Percentiles rank a stretch among this genome's conserved stretches.
These are phyloP conservation scores for Glaciozyma martinii DNA, from an alignment of 768 basidiomycete genomes.

Conservation along the genomic window DNA sequence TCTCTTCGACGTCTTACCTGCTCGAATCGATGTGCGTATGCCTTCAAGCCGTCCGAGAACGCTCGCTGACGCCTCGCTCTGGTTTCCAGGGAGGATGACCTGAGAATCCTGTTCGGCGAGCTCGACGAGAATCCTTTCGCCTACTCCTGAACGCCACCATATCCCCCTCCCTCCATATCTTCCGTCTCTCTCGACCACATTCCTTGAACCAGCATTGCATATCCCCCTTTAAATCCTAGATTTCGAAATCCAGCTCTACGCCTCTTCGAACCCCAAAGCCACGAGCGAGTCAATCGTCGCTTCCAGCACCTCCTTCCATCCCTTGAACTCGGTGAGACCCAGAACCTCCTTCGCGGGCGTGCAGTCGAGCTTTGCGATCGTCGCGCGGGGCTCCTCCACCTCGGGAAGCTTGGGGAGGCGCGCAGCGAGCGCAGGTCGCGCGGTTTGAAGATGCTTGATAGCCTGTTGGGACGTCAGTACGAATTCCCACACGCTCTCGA, in stretches of 20 bases:
- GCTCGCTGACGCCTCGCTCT: background rate
- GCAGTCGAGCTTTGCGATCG: slow-evolving; percentile 26
- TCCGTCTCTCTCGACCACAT: too few relatives aligned
- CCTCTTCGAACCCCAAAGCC: too few relatives aligned
- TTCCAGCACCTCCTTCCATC: background rate
- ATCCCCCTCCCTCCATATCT: too few relatives aligned
- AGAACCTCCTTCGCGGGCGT: slow-evolving; percentile 20
- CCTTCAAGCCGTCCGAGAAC: too few relatives aligned
- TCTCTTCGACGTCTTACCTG: slow-evolving; percentile 15
- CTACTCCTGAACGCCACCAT: too few relatives aligned
- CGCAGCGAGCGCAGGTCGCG: slow-evolving; percentile 14
- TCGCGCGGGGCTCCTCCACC: background rate
- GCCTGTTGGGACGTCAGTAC: slow-evolving; percentile 11
- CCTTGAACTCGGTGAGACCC: slow-evolving; percentile 20
- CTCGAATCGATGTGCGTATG: background rate
- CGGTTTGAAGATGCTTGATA: slow-evolving; percentile 6
- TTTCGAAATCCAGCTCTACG: too few relatives aligned
- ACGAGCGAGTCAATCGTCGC: too few relatives aligned
- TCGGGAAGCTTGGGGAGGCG: slow-evolving; percentile 26
- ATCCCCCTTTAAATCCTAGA: too few relatives aligned
- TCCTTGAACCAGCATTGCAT: too few relatives aligned
- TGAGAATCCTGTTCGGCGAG: slow-evolving; percentile 32
- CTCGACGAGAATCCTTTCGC: slow-evolving; percentile 30
- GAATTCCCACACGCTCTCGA: background rate
- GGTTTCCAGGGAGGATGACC: slow-evolving; percentile 23